Conservation (phyloP, 768 basidiomycete species). For the Mycena chlorophos region DNA sequence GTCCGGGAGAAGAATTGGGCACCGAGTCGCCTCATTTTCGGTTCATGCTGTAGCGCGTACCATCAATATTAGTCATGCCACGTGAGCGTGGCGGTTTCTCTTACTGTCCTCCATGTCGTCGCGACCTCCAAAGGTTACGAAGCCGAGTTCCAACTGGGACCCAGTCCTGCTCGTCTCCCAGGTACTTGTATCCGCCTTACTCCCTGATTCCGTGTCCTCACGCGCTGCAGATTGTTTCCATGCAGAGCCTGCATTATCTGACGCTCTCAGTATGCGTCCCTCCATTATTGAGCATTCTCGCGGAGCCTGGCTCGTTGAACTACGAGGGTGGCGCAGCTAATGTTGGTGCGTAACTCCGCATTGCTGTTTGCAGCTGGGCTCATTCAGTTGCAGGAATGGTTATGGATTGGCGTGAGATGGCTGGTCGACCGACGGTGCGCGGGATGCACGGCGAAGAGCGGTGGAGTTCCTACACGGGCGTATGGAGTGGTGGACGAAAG, state of each 20-base stretch:
- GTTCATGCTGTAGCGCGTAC: background rate
- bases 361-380: background rate
- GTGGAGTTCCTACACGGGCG: slow-evolving; percentile 68
- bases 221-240: slow-evolving; percentile 73
- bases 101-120: slow-evolving; percentile 11
- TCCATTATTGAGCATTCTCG: slow-evolving; percentile 72
- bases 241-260: slow-evolving; percentile 94
- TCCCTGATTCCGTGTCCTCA: background rate
- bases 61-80: background rate
- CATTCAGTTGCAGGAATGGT: slow-evolving; percentile 68
- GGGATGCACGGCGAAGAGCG: slow-evolving; percentile 61
- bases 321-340: slow-evolving; percentile 82
- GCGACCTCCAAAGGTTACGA: slow-evolving; percentile 35
- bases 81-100: background rate
- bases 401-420: slow-evolving; percentile 98
- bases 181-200: slow-evolving; percentile 41
- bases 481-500: slow-evolving; percentile 79
- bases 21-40: background rate
- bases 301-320: slow-evolving; percentile 64
- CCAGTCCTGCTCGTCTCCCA: slow-evolving; percentile 86
- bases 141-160: slow-evolving; percentile 70
- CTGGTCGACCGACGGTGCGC: slow-evolving; percentile 75
- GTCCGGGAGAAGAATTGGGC: background rate
- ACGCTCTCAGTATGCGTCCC: slow-evolving; percentile 82
- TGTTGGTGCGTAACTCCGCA: slow-evolving; percentile 52